Base-by-base conservation (phyloP, 495 filamentous ascomycete species). In the Penicillium arizonense region DNA sequence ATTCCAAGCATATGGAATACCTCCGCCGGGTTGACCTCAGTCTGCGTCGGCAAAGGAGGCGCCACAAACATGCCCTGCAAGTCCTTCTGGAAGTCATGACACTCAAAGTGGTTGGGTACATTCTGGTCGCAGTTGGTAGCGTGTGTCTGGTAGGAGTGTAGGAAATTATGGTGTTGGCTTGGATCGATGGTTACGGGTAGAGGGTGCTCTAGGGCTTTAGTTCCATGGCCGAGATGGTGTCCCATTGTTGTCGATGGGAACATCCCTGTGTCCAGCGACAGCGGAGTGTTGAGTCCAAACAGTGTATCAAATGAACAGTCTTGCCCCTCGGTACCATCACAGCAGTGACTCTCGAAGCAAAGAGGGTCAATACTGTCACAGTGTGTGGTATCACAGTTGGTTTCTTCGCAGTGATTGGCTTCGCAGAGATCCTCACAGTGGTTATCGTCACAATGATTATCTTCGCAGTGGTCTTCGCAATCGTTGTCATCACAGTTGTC, bases 331-430 rank as follows among this genome's bases (percentile, higher is more conserved):
- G 30, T 50, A 1, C 30, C 52, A 2, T 67, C 56, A 6, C 69
- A 76, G 55, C 75, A 77, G 44, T 75, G 72, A 13, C 68, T 59
- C 9, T 76, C 73, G 30, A 74, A 76, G 53, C 74, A 77, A 39
- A 68, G 57, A 16, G 70, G 62, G 5, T 66, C 71, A n/a, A 63
- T 57, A 28, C 38, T 62, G 42, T 69, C 61, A 46, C 69, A 64
- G 38, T 69, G 48, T 8, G 35, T 51, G 37, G 65, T 55, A 12
- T 61, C 55, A 44, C 64, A 68, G 32, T 35, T 38, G 5, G 50
- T 24, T 33, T 56, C 55, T 16, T 68, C 57, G 14, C 58, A 61
- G 10, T 57, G 51, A 14, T 45, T 24, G 40, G 63, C 58, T 34
- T 74, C 71, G 41, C 72, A 74, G 32, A 67, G 58, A 33, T 69